These are phyloP conservation scores for Aspergillus candidus DNA, from an alignment of 2,329 filamentous ascomycete species.

Conservation along the genomic window DNA sequence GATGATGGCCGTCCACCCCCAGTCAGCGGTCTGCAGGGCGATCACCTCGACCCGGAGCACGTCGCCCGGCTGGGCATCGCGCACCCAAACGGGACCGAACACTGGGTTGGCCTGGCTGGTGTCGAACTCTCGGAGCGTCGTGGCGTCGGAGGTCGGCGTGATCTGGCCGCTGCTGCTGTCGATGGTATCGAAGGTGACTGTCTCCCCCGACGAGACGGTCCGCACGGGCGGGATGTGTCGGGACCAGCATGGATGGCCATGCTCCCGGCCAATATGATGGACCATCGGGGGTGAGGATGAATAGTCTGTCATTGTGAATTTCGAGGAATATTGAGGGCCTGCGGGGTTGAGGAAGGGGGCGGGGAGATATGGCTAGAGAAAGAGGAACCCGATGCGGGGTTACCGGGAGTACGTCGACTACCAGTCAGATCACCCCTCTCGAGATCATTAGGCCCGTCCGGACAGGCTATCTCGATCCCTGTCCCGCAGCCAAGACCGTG, in stretches of 20 bases:
- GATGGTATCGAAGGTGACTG: conserved; percentile 45
- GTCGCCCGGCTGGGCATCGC: conserved; percentile 47
- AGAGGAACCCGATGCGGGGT: too few relatives aligned
- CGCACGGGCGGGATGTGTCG: conserved; percentile 41
- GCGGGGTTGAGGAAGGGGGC: too few relatives aligned
- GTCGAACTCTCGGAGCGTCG: conserved; percentile 39
- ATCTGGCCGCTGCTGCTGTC: conserved; percentile 50
- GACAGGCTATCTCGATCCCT: too few relatives aligned
- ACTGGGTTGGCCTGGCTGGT: conserved; percentile 43
- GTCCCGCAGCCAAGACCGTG: too few relatives aligned
- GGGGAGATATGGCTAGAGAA: too few relatives aligned
- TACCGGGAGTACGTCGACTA: too few relatives aligned
- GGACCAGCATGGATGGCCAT: conserved; percentile 46
- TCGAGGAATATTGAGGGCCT: too few relatives aligned
- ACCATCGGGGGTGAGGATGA: too few relatives aligned
- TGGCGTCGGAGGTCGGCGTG: conserved; percentile 36
- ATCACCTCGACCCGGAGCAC: conserved; percentile 49
- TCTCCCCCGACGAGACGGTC: conserved; percentile 44
- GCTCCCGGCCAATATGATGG: conserved; percentile 27
- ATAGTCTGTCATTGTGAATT: too few relatives aligned
- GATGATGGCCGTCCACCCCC: conserved; percentile 51
- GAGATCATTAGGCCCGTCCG: too few relatives aligned
- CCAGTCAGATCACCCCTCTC: too few relatives aligned
- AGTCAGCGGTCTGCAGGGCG: conserved; percentile 40
- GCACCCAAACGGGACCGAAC: conserved; percentile 47